Base-by-base conservation (phyloP, 2,329 filamentous ascomycete species). In the Xylariaceae sp. region DNA sequence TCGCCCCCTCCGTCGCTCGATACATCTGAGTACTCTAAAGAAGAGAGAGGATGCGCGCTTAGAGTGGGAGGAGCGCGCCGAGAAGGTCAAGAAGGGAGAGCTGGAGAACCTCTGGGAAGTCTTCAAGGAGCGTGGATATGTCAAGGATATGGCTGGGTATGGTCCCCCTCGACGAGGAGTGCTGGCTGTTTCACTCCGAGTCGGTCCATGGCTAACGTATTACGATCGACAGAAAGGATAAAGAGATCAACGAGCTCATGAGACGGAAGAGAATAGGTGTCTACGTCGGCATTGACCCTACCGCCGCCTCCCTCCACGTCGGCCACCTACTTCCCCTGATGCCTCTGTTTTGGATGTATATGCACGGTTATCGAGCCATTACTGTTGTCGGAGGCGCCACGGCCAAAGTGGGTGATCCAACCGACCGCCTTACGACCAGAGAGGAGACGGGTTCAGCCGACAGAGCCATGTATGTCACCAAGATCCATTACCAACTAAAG, bases 251-350 rank as follows among this genome's bases (percentile, higher is more conserved):
- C 55, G 79, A 82, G 64, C 77, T 89, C 18, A 82, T 94, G 76
- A 82, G 80, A 4, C 72, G 76, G 30, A 87, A 86, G 70, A 80
- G 87, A 62, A 83, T 91, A 66, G 88, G 87, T 62, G 86, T 83
- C 60, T 95, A 95, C 69, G 88, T 90, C 56, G 90, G 90, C 66
- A 84, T 94, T 68, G 90, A 95, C 70, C 89, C 90, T 4, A 94
- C 90, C 0, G 89, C 89, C 11, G 78, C 84, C 58, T 94, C 90
- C 1, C 77, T 94, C 60, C 90, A 95, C 68, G 78, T 94, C 51
- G 90, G 90, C 59, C 89, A 95, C 70, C 78, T 95, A 4, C 78
- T 94, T 11, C 88, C 90, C 18, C 78, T 93, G 57, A 94, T 94
- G 90, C 84, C 88, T 13, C 77, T 93, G 23, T 92, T 91, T 75